Base-by-base conservation (phyloP, 108 stramenopile species). In the Hondaea fermentalgiana region DNA sequence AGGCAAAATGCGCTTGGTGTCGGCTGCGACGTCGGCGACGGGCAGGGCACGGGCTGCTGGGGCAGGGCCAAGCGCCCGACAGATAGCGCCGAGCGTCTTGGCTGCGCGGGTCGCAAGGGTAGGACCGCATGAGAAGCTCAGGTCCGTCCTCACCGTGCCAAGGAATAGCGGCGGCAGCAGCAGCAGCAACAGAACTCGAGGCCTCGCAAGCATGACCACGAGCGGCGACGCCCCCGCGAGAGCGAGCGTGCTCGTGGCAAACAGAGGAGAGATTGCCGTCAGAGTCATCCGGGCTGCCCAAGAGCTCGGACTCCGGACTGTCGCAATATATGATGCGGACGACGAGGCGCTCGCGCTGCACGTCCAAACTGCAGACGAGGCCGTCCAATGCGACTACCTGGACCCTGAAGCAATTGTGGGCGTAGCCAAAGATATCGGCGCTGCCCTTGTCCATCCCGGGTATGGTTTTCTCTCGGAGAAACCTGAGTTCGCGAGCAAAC, bases 221-320 rank as follows among this genome's bases (percentile, higher is more conserved):
- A 35, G 35, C 35, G 35, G 35, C 35, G 35, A 35, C 35, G 35
- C 35, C 35, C 2, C 35, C 35, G 35, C 35, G 35, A 35, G 35
- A 35, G 35, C 35, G 35, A 35, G 35, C 35, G 64, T 69, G 10
- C 64, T 98, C 91, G 96, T 96, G 3, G 95, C 96, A 59, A 98
- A 98, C 92, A 94, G 97, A n/a, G 97, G 96, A 5, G 97, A 98
- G 92, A 98, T 98, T 87, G 96, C 98, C 23, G 94, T 96, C 44
- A 95, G 98, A 44, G 97, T 98, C 92, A 95, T 95, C 91, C 94
- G 98, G 5, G 97, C 96, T 14, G 94, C 93, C 4, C 96, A 95
- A 29, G 97, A 98, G 92, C 90, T 94, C 14, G 93, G 93, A 5
- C 45, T 91, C n/a, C 28, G 64, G 35, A 97, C 97, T 5, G 96